A percentile compares a stretch with the other conserved stretches of the same genome.
Conservation (phyloP, 306 rosid species). For the Carpinus viminea region DNA sequence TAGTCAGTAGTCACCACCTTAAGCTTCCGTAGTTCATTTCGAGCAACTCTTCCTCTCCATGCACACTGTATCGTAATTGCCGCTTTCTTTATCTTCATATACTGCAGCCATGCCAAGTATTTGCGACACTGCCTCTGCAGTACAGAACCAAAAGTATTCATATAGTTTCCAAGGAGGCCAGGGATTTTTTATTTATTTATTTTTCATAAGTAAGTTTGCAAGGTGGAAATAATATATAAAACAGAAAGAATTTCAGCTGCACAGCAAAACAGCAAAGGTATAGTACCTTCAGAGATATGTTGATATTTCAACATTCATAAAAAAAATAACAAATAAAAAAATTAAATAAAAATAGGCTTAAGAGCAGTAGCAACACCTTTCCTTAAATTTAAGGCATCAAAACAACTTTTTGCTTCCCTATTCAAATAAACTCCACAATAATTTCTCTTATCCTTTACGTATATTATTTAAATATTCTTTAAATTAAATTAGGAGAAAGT, state of each 20-base stretch:
- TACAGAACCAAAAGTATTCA: slow-evolving; percentile 22
- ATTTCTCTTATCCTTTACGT: too few species aligned
- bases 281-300: background rate
- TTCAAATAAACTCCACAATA: too few species aligned
- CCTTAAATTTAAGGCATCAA: too few species aligned
- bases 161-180: too few species aligned
- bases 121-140: slow-evolving; percentile 85
- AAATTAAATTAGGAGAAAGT: too few species aligned
- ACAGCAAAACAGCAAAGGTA: slow-evolving; percentile 21
- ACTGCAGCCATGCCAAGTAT: slow-evolving; percentile 70
- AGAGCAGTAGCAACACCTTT: too few species aligned
- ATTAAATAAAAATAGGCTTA: too few species aligned
- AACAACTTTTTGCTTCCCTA: too few species aligned
- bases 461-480: too few species aligned
- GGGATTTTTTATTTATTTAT: too few species aligned
- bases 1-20: slow-evolving; percentile 70
- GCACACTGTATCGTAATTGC: slow-evolving; percentile 78
- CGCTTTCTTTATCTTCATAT: slow-evolving; percentile 73
- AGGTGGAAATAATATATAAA: background rate
- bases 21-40: slow-evolving; percentile 74
- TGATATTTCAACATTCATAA: slow-evolving; percentile 2
- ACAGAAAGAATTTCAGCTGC: slow-evolving; percentile 2
- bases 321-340: background rate
- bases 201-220: too few species aligned
- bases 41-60: slow-evolving; percentile 96